A percentile compares a stretch with the other conserved stretches of the same genome.
Conservation (phyloP, 495 filamentous ascomycete genomes). For the Trypethelium eluteriae region DNA sequence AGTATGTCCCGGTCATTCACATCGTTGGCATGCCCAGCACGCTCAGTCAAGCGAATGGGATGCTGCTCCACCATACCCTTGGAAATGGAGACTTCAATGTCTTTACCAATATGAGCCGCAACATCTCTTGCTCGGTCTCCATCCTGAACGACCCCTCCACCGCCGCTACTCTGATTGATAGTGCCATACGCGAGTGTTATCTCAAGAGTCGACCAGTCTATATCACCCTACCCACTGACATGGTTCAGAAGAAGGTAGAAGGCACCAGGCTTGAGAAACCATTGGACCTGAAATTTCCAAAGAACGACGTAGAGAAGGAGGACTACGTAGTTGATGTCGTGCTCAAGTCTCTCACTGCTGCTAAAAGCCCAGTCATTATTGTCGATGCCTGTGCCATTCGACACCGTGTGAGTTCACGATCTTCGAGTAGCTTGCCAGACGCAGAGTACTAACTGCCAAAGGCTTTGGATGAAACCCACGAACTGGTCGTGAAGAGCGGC, state of each 20-base stretch:
- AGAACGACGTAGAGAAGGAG: conserved; percentile 66
- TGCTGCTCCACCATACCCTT: conserved; percentile 86
- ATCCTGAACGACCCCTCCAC: conserved; percentile 61
- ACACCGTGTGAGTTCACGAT: conserved; percentile 41
- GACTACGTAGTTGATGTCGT: conserved; percentile 78
- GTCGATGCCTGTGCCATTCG: conserved; percentile 89
- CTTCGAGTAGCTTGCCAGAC: background rate
- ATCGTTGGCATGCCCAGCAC: conserved; percentile 68
- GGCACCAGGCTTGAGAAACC: conserved; percentile 59
- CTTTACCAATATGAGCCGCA: conserved; percentile 69
- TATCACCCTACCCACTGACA: conserved; percentile 77
- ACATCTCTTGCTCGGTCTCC: conserved; percentile 62
- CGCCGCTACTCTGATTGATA: conserved; percentile 67
- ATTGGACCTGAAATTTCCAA: conserved; percentile 56
- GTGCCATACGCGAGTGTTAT: conserved; percentile 72
- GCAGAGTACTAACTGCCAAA: background rate
- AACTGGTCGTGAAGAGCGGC: conserved; percentile 66
- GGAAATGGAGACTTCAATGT: conserved; percentile 85
- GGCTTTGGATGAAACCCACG: conserved; percentile 60
- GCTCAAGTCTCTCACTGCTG: conserved; percentile 64
- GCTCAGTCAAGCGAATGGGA: conserved; percentile 49
- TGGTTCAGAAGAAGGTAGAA: conserved; percentile 72
- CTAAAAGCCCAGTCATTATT: conserved; percentile 71
- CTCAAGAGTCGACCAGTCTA: conserved; percentile 53
- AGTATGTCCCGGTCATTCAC: conserved; percentile 71